Evolutionary conservation across 2,329 filamentous ascomycete species (phyloP).

Genomic region (Seiridium unicorne): DNA sequence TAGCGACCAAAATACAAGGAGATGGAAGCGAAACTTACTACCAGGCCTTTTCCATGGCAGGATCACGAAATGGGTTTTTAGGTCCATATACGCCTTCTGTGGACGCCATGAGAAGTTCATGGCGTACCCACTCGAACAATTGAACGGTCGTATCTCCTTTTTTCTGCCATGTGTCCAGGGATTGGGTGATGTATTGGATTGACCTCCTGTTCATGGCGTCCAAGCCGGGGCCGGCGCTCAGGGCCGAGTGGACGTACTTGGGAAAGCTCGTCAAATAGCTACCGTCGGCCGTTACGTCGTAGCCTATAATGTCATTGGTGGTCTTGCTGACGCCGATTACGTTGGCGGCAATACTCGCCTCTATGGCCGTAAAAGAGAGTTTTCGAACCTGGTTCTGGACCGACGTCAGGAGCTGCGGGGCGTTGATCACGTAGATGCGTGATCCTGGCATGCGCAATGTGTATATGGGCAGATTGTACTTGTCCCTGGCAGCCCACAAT

Average conservation of each 20-base stretch:
- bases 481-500: constrained; percentile 6
- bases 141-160: constrained; percentile 8
- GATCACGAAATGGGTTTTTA: constrained; percentile 17
- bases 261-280: constrained; percentile 16
- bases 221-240: constrained; percentile 13
- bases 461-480: constrained; percentile 13
- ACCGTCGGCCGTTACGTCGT: constrained; percentile 6
- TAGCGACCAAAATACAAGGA: too few species aligned
- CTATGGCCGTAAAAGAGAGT: constrained; percentile 13
- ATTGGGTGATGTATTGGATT: constrained; percentile 13
- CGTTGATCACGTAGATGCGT: constrained; percentile 15
- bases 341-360: constrained; percentile 5
- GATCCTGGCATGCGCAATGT: constrained; percentile 12
- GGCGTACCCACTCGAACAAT: constrained; percentile 16
- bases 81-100: constrained; percentile 19
- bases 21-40: constrained; percentile 1
- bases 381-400: constrained; percentile 13
- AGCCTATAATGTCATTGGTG: constrained; percentile 7
- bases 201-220: constrained; percentile 13
- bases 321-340: constrained; percentile 12
- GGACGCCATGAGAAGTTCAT: constrained; percentile 15
- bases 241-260: constrained; percentile 11
- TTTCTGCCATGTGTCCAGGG: constrained; percentile 7
- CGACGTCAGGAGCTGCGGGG: constrained; percentile 4
- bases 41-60: constrained; percentile 16